Evolutionary conservation across 352 stramenopile genomes (phyloP).

Genomic region (Phytophthora nicotianae): DNA sequence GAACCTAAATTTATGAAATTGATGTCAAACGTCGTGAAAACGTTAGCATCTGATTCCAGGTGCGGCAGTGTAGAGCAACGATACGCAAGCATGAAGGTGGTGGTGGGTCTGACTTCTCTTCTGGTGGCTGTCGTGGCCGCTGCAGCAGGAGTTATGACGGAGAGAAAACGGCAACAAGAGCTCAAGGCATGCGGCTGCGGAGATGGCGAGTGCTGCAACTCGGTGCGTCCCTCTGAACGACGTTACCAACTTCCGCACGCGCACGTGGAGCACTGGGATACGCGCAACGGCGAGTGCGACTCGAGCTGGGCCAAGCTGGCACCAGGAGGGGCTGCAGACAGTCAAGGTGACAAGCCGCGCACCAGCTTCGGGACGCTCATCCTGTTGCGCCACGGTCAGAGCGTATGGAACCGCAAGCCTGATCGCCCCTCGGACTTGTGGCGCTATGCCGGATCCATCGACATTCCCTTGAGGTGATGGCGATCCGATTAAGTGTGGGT

Average conservation of each 20-base stretch:
- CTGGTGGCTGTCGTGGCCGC: constrained; percentile 27
- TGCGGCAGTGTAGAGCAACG: constrained; percentile 12
- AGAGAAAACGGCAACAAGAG: constrained; percentile 36
- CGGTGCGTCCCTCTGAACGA: constrained; percentile 55
- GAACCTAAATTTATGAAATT: constrained; percentile 15
- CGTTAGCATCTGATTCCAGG: constrained; percentile 26
- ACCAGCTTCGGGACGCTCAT: constrained; percentile 81
- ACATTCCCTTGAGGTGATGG: constrained; percentile 70
- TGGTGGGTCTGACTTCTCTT: constrained; percentile 32
- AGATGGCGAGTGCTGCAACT: constrained; percentile 83
- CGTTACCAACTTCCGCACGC: constrained; percentile 75
- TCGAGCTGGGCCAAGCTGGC: constrained; percentile 62
- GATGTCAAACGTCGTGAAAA: constrained; percentile 5
- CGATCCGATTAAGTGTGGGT: neutral
- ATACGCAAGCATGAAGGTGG: constrained; percentile 34
- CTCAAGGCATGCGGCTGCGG: constrained; percentile 56
- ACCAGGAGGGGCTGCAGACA: constrained; percentile 24
- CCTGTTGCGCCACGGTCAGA: constrained; percentile 83
- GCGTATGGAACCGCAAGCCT: constrained; percentile 87
- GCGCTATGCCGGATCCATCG: constrained; percentile 84
- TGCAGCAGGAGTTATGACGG: constrained; percentile 30
- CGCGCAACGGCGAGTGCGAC: constrained; percentile 56
- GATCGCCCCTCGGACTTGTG: constrained; percentile 71
- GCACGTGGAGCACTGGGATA: constrained; percentile 77
- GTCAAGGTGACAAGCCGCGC: constrained; percentile 32